phyloP scores from a whole-genome alignment of 2,329 filamentous ascomycete genomes.

The Paecilomyces niveus region DNA sequence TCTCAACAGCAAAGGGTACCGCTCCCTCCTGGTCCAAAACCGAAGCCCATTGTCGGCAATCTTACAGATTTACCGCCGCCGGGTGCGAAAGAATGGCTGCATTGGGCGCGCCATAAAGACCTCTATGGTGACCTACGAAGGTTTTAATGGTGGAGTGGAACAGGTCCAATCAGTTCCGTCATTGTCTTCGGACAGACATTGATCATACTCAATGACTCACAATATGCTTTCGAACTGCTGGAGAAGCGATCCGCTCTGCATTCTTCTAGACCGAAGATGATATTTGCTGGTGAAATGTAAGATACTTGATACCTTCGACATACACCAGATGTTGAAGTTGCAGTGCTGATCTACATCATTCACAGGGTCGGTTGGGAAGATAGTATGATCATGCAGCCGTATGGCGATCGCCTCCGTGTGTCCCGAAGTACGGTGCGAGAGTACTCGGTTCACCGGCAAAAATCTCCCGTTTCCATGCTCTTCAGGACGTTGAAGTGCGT shows the following conservation, averaged over 20 bases:
- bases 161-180: slow-evolving; percentile 27
- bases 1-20: slow-evolving; percentile 3
- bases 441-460: slow-evolving; percentile 38
- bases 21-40: slow-evolving; percentile 44
- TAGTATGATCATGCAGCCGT: slow-evolving; percentile 24
- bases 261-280: slow-evolving; percentile 18
- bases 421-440: slow-evolving; percentile 39
- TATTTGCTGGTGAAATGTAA: slow-evolving; percentile 29
- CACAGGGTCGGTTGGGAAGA: slow-evolving; percentile 30
- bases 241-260: slow-evolving; percentile 20
- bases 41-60: slow-evolving; percentile 43
- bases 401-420: slow-evolving; percentile 29
- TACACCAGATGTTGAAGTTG: not conserved
- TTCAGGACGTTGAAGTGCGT: slow-evolving; percentile 39
- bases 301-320: slow-evolving; percentile 2
- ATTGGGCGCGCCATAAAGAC: slow-evolving; percentile 37
- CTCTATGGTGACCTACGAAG: slow-evolving; percentile 18
- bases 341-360: not conserved
- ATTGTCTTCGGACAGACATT: slow-evolving; percentile 24
- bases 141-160: not conserved
- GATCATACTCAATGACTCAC: slow-evolving; percentile 24
- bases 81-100: slow-evolving; percentile 27
- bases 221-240: slow-evolving; percentile 21
- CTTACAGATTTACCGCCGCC: slow-evolving; percentile 39
- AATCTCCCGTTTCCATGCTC: slow-evolving; percentile 29